phyloP scores from a whole-genome alignment of 2,329 filamentous ascomycete species.

The Scedosporium dehoogii region DNA sequence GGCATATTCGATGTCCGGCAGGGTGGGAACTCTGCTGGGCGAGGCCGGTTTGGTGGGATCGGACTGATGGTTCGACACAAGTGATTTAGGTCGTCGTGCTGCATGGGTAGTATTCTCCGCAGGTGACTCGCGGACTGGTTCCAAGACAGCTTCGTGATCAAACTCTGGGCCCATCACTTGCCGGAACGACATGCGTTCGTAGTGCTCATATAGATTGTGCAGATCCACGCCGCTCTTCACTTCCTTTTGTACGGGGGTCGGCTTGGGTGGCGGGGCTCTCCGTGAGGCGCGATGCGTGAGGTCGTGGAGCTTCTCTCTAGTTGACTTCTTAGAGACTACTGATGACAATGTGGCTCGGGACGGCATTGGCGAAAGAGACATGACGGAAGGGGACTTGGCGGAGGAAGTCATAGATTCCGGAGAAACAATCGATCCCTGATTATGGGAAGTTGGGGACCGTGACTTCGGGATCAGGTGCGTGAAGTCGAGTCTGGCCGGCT shows the following conservation, averaged over 20 bases:
- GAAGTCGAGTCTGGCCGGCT: slow-evolving; percentile 39
- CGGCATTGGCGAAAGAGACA: slow-evolving; percentile 23
- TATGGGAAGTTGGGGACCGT: slow-evolving; percentile 18
- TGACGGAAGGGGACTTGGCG: slow-evolving; percentile 30
- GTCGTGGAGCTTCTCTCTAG: slow-evolving; percentile 23
- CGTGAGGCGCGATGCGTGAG: not conserved
- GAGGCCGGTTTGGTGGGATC: slow-evolving; percentile 4
- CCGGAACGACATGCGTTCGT: slow-evolving; percentile 45
- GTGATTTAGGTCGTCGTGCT: slow-evolving; percentile 3
- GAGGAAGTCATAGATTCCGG: slow-evolving; percentile 21
- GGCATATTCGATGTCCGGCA: slow-evolving; percentile 25
- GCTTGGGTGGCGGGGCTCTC: not conserved
- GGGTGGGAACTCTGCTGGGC: not conserved
- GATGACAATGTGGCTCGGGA: slow-evolving; percentile 8
- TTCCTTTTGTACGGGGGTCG: not conserved
- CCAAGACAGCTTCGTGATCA: not conserved
- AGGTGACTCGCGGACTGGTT: slow-evolving; percentile 8
- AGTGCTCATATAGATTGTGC: slow-evolving; percentile 45
- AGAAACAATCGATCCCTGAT: slow-evolving; percentile 21
- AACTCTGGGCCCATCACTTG: slow-evolving; percentile 23
- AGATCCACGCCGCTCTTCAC: slow-evolving; percentile 15
- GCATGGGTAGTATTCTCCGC: slow-evolving; percentile 11
- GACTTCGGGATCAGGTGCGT: slow-evolving; percentile 29
- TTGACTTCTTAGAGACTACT: slow-evolving; percentile 21
- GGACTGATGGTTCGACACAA: not conserved